Conservation (phyloP, 768 basidiomycete genomes). For the Lanmaoa rubissima region DNA sequence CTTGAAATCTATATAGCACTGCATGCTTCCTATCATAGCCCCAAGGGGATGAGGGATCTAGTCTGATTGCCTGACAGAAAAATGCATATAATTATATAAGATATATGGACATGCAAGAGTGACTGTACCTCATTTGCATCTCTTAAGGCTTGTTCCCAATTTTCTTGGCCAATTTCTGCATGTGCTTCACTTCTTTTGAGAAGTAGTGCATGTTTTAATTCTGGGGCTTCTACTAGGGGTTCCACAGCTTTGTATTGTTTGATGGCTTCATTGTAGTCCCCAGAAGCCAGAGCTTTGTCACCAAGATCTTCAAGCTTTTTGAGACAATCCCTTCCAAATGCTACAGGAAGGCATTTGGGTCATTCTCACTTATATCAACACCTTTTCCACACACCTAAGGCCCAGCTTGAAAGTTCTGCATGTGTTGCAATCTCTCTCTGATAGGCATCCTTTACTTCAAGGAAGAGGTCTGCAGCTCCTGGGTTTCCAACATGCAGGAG, state of each 20-base stretch:
- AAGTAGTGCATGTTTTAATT: neutral
- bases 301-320: constrained; percentile 9
- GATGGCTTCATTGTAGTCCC: constrained; percentile 12
- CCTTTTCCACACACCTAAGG: neutral
- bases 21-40: constrained; percentile 16
- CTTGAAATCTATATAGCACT: neutral
- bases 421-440: constrained; percentile 12
- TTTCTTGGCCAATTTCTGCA: neutral
- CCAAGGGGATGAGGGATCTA: constrained; percentile 14
- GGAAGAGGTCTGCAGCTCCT: constrained; percentile 8
- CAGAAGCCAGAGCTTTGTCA: neutral
- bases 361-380: neutral
- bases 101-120: neutral
- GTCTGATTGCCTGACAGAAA: constrained; percentile 10
- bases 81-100: neutral
- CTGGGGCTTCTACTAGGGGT: constrained; percentile 5
- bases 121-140: constrained; percentile 18
- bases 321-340: constrained; percentile 7
- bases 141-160: constrained; percentile 3
- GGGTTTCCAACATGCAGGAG: constrained; percentile 1
- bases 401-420: constrained; percentile 16
- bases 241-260: constrained; percentile 14
- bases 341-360: neutral
- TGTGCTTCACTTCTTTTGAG: constrained; percentile 17
- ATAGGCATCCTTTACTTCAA: constrained; percentile 5